Percentiles rank a stretch among this genome's conserved stretches.
phyloP scores from a whole-genome alignment of 78 protist species.

The Speleostelium caveatum region DNA sequence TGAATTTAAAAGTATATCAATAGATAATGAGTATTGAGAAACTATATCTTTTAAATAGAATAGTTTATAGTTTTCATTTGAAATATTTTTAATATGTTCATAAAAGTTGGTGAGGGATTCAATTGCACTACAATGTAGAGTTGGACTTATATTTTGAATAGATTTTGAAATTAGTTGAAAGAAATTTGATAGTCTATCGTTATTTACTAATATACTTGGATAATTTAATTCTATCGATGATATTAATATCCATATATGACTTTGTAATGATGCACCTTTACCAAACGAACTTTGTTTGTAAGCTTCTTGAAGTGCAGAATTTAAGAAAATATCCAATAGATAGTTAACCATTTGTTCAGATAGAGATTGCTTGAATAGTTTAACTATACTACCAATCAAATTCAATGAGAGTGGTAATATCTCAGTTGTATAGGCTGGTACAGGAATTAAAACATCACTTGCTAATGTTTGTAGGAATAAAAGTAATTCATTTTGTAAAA shows the following conservation, averaged over 20 bases:
- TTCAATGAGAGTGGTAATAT: neutral
- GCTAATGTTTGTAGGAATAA: neutral
- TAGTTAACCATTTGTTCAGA: neutral
- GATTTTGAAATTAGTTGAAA: neutral
- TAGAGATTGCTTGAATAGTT: neutral
- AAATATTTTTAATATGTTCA: too few species aligned
- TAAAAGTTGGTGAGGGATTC: constrained; percentile 8
- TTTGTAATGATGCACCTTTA: neutral
- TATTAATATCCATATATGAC: neutral
- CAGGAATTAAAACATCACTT: neutral
- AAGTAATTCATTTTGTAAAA: neutral
- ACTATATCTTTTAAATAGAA: too few species aligned
- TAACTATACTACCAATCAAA: neutral
- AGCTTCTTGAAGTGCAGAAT: neutral
- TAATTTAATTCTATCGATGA: neutral
- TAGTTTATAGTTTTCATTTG: too few species aligned
- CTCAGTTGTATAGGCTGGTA: neutral
- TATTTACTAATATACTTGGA: neutral
- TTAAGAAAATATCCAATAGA: neutral
- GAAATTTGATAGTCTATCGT: neutral
- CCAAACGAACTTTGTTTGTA: neutral
- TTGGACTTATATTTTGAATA: neutral
- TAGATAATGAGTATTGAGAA: too few species aligned
- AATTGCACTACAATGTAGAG: constrained; percentile 8
- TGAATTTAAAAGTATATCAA: too few species aligned